Base-by-base conservation (phyloP, 176 grass and related monocot species). In the Aegilops umbellulata region DNA sequence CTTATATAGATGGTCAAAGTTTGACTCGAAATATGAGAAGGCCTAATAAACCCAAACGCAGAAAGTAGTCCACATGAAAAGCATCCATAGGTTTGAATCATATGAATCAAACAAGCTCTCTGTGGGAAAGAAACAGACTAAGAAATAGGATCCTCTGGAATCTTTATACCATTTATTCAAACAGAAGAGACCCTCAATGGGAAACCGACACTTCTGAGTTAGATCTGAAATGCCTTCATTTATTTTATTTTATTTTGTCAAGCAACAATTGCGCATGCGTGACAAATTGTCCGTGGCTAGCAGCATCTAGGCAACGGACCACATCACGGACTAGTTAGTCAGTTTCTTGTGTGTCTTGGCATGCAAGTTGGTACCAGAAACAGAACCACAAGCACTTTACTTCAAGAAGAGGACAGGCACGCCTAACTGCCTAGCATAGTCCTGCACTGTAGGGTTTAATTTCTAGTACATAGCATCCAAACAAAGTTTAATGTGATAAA, bases 401-500 rank as follows among this genome's bases (percentile, higher is more conserved):
- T 58, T 29, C 35, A 60, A 16, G 60, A 14, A 60, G 34, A 46
- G 47, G 70, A 63, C n/a, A 35, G 10, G 17, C 71, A 82, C 30
- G 77, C 30, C 70, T 39, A 86, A 60, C 55, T 41, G 3, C 5
- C 68, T n/a, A 49, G 73, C 60, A 60, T 67, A 64, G 44, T 30
- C 23, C 23, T 73, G 51, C 49, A 20, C 10, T 41, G 17, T 58
- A 67, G 12, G 24, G 73, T 81, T 66, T n/a, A 14, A 79, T 20
- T 25, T 67, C 31, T 46, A 58, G 47, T 19, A 53, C 60, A 20
- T 68, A 51, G 23, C 38, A 74, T 53, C 23, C 39, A 81, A 49
- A 47, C 81, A 73, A 55, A 85, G 77, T 46, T 89, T 61, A 77
- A 69, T 81, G 77, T 89, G 44, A 57, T 27, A n/a, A 65, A 85